Percentiles rank a stretch among this genome's conserved stretches.
Evolutionary conservation across 202 grass and related monocot genomes (phyloP).

Genomic region (Bolboschoenoplectus hybrid): DNA sequence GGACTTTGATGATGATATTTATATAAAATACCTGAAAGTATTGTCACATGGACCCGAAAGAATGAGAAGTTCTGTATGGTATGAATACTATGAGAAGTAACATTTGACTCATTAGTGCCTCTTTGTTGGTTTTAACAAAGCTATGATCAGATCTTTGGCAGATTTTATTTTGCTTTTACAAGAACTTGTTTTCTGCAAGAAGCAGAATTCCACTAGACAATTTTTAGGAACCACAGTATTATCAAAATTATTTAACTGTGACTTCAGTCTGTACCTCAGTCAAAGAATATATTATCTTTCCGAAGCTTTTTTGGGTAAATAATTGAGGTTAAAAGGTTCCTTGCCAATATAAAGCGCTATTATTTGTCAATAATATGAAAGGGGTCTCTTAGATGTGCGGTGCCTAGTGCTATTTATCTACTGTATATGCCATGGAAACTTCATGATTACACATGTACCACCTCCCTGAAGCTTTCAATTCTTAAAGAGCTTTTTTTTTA

Average conservation of each 20-base stretch:
- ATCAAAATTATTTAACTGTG: background rate
- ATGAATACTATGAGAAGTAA: background rate
- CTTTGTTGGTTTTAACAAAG: background rate
- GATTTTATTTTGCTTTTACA: background rate
- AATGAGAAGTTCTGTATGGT: background rate
- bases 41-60: background rate
- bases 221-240: background rate
- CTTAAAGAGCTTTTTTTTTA: background rate
- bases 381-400: background rate
- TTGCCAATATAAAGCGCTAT: background rate
- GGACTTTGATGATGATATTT: background rate
- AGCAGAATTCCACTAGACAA: background rate
- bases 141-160: background rate
- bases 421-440: background rate
- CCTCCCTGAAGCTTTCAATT: background rate
- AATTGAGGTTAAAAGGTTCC: background rate
- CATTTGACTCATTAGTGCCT: too few species aligned
- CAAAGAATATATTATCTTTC: background rate
- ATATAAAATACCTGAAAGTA: background rate
- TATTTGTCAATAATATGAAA: background rate
- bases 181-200: background rate
- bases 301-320: background rate
- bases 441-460: background rate
- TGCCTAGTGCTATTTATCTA: background rate
- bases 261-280: background rate